These are phyloP conservation scores for Arachnomyces sp. DNA, from an alignment of 2,329 filamentous ascomycete species.

Conservation along the genomic window DNA sequence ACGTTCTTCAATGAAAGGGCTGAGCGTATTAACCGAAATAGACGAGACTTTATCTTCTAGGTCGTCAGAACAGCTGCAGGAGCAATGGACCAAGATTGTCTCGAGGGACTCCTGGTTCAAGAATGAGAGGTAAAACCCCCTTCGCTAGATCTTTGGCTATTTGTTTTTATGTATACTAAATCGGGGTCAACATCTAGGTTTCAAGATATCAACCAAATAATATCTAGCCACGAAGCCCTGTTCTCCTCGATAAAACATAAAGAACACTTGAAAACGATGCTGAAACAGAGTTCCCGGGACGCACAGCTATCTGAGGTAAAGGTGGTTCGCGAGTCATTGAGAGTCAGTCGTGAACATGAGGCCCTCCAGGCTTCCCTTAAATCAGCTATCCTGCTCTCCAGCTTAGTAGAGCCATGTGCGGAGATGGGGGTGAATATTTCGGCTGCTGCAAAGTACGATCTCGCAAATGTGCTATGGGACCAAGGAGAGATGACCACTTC, in stretches of 20 bases:
- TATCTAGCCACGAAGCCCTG: slow-evolving; percentile 75
- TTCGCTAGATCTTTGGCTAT: neutral
- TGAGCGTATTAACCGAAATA: slow-evolving; percentile 73
- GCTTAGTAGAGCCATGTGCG: slow-evolving; percentile 62
- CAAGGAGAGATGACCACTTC: slow-evolving; percentile 84
- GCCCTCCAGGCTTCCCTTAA: slow-evolving; percentile 81
- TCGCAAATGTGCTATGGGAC: slow-evolving; percentile 87
- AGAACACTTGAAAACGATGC: slow-evolving; percentile 50
- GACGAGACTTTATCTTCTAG: slow-evolving; percentile 63
- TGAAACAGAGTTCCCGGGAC: slow-evolving; percentile 54
- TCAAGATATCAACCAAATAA: slow-evolving; percentile 63
- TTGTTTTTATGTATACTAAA: neutral
- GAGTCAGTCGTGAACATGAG: slow-evolving; percentile 68
- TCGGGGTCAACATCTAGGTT: slow-evolving; percentile 29
- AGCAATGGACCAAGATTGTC: slow-evolving; percentile 56
- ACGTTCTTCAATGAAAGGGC: slow-evolving; percentile 49
- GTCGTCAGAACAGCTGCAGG: slow-evolving; percentile 52
- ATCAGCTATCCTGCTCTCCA: slow-evolving; percentile 71
- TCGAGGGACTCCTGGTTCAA: slow-evolving; percentile 69
- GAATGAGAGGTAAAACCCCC: slow-evolving; percentile 56
- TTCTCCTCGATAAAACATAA: slow-evolving; percentile 71
- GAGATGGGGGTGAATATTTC: slow-evolving; percentile 67
- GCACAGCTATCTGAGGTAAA: slow-evolving; percentile 66
- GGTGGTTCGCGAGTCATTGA: slow-evolving; percentile 65
- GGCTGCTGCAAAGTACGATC: slow-evolving; percentile 68